Conservation (phyloP, 805 yeast genomes). For the Spathaspora hagerdaliae region DNA sequence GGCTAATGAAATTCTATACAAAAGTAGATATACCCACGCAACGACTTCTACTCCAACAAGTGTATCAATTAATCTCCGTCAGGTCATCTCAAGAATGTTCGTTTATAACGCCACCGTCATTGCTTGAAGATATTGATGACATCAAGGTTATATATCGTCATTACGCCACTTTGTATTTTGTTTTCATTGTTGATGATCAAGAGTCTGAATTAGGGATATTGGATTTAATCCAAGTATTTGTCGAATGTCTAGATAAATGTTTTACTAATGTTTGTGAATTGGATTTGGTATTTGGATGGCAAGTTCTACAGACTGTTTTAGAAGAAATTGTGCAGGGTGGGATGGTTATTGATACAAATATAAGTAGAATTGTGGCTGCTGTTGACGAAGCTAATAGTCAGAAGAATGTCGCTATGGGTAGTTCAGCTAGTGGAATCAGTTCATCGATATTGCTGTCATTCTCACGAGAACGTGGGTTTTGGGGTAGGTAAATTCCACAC, state of each 20-base stretch:
- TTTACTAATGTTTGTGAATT: slow-evolving; percentile 93
- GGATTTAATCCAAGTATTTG: slow-evolving; percentile 94
- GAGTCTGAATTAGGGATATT: slow-evolving; percentile 92
- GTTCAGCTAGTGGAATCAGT: slow-evolving; percentile 12
- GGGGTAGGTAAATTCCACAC: slow-evolving; percentile 15
- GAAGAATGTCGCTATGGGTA: slow-evolving; percentile 20
- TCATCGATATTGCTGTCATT: slow-evolving; percentile 21
- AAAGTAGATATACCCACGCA: slow-evolving; percentile 86
- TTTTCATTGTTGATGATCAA: slow-evolving; percentile 92
- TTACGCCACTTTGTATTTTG: slow-evolving; percentile 94
- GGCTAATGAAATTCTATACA: slow-evolving; percentile 87
- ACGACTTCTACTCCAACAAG: slow-evolving; percentile 73
- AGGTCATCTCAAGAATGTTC: slow-evolving; percentile 79
- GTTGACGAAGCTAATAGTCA: slow-evolving; percentile 69
- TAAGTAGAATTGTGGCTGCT: slow-evolving; percentile 73
- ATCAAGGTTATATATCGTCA: slow-evolving; percentile 90
- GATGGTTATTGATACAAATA: slow-evolving; percentile 93
- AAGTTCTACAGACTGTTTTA: slow-evolving; percentile 83
- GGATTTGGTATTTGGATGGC: slow-evolving; percentile 98
- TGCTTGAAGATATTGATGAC: slow-evolving; percentile 63
- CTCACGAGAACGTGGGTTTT: slow-evolving; percentile 26
- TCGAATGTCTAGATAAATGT: slow-evolving; percentile 89
- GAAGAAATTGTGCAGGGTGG: slow-evolving; percentile 97
- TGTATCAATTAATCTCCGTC: slow-evolving; percentile 68
- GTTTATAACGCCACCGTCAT: slow-evolving; percentile 84